Evolutionary conservation across 768 basidiomycete species (phyloP).

Genomic region (Coprinellus micaceus): DNA sequence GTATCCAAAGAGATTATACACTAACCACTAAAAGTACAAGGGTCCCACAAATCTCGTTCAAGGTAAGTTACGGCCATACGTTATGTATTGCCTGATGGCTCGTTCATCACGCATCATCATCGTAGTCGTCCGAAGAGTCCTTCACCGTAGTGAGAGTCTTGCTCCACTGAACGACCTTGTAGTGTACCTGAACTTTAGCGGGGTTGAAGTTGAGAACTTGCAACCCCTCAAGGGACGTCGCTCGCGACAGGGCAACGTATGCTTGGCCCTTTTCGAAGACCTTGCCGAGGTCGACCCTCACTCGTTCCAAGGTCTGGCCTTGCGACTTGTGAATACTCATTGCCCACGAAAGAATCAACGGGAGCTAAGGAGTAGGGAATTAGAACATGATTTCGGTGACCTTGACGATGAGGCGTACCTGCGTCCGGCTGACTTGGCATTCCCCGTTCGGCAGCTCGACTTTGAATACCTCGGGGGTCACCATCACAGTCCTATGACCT

Average conservation of each 20-base stretch:
- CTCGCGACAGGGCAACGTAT: slow-evolving; percentile 88
- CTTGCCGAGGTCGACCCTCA: slow-evolving; percentile 88
- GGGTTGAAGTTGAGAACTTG: slow-evolving; percentile 81
- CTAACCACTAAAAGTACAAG: no score
- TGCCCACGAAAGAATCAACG: slow-evolving; percentile 90
- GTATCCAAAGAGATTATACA: no score
- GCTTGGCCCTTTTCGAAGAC: slow-evolving; percentile 97
- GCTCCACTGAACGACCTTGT: background rate
- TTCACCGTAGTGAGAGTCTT: background rate
- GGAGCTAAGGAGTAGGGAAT: slow-evolving; percentile 48
- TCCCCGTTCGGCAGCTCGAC: slow-evolving; percentile 86
- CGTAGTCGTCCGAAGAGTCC: background rate
- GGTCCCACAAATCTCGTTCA: no score
- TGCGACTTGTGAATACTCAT: slow-evolving; percentile 99
- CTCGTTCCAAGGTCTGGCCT: slow-evolving; percentile 92
- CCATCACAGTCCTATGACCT: slow-evolving; percentile 47
- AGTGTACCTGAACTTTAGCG: slow-evolving; percentile 49
- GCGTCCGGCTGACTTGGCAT: slow-evolving; percentile 70
- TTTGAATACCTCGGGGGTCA: slow-evolving; percentile 78
- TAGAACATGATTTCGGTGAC: background rate
- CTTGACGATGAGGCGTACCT: slow-evolving; percentile 46
- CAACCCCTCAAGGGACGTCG: slow-evolving; percentile 79
- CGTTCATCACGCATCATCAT: no score
- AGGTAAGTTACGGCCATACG: no score
- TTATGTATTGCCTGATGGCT: no score